Base-by-base conservation (phyloP, 2,329 filamentous ascomycete genomes). In the Chaetomium strumarium region DNA sequence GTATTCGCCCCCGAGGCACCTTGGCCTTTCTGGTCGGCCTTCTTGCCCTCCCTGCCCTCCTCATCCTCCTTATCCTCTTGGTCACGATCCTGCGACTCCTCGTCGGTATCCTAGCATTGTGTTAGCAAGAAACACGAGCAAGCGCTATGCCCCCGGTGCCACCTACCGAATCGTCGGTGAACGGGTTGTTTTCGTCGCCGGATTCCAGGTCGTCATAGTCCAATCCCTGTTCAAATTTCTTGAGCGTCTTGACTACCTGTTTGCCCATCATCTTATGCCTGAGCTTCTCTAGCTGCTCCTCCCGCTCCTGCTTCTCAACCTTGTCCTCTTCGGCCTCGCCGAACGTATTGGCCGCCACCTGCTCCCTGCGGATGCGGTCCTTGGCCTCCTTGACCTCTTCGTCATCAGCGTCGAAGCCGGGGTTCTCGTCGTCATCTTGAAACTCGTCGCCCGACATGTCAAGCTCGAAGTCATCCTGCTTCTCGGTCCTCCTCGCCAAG, bases 331-430 rank as follows among this genome's bases (percentile, higher is more conserved):
- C 78, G 34, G 76, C 81, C 12, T 82, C 77, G 41, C 81, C 81
- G 61, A 95, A 96, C 2, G 93, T 74, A 63, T 95, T 95, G 9
- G 92, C 92, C 48, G 84, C 83, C n/a, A 95, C 76, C 67, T 95
- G 90, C 63, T 91, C 86, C 52, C 85, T 81, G 59, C 87, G 88
- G 60, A 91, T 84, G 48, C 85, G 76, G 13, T 85, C 83, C 57
- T 86, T 84, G 0, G 85, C 77, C 16, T 86, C 81, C 63, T 89
- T 90, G 13, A 78, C 72, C 46, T 91, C 88, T 59, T 96, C 90
- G 46, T 93, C 88, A n/a, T 93, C 88, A 14, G 75, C 76, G 60
- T 93, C 89, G 47, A 90, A 80, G 39, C 86, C 79, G 2, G 83
- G 79, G 19, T 86, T 82, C 66, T 95, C 90, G 64, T 95, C 90